These are phyloP conservation scores for Candida hispaniensis DNA, from an alignment of 805 yeast genomes.

Conservation along the genomic window DNA sequence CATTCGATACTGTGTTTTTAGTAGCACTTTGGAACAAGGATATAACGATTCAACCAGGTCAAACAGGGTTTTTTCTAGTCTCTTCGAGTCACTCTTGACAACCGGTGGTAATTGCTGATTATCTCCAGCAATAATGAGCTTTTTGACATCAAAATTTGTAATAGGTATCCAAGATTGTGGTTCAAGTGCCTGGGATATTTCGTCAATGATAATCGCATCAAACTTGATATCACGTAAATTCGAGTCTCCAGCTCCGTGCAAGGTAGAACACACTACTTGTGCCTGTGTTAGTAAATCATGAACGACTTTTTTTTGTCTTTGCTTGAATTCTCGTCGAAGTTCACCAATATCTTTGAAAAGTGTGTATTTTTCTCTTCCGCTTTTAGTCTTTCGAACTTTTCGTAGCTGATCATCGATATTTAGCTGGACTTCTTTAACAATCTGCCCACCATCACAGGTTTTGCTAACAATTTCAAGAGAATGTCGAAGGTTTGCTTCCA, in stretches of 20 bases:
- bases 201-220: conserved; percentile 82
- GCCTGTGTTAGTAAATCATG: conserved; percentile 48
- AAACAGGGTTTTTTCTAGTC: conserved; percentile 59
- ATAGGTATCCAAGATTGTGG: conserved; percentile 97
- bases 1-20: conserved; percentile 84
- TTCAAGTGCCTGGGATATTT: conserved; percentile 86
- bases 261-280: conserved; percentile 65
- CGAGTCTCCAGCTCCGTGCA: conserved; percentile 78
- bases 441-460: conserved; percentile 44
- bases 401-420: conserved; percentile 55
- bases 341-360: conserved; percentile 60
- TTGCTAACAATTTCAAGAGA: conserved; percentile 66
- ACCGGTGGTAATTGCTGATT: conserved; percentile 89
- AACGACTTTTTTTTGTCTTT: conserved; percentile 54
- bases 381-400: conserved; percentile 46
- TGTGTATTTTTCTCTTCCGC: conserved; percentile 51
- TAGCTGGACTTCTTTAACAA: conserved; percentile 53
- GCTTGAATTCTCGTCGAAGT: conserved; percentile 57
- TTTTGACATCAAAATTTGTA: conserved; percentile 47
- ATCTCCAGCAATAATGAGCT: conserved; percentile 82
- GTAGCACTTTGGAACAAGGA: conserved; percentile 39
- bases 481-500: conserved; percentile 51
- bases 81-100: conserved; percentile 41
- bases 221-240: conserved; percentile 57
- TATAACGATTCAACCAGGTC: conserved; percentile 55